phyloP scores from a whole-genome alignment of 1,284 basidiomycete genomes.

The Rhodotorula sp. region DNA sequence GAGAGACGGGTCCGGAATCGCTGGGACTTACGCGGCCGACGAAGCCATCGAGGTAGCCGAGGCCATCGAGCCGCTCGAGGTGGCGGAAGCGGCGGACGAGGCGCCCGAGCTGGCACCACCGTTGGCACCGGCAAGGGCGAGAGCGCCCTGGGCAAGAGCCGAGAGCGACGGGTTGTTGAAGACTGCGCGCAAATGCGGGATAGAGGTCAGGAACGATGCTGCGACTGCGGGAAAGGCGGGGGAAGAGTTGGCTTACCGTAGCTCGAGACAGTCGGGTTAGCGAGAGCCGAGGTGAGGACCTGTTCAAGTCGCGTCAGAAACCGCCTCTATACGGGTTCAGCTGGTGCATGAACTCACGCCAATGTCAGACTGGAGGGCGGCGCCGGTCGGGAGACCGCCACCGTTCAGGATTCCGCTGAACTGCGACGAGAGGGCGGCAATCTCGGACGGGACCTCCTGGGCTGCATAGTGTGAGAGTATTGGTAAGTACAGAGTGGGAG shows the following conservation, averaged over 20 bases:
- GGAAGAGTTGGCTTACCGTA: not conserved
- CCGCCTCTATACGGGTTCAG: not conserved
- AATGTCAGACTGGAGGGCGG: constrained; percentile 3
- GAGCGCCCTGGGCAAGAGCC: not conserved
- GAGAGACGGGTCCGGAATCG: too few species aligned
- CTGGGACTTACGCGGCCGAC: not conserved
- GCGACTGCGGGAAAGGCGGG: not conserved
- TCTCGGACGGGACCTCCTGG: constrained; percentile 1
- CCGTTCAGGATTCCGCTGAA: not conserved
- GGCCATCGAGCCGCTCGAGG: not conserved
- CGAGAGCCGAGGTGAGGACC: constrained; percentile 8
- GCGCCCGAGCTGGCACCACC: not conserved
- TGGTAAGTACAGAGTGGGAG: not conserved
- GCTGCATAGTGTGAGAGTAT: not conserved
- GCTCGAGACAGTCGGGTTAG: constrained; percentile 6
- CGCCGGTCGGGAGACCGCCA: constrained; percentile 1
- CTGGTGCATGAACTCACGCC: not conserved
- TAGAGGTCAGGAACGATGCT: too few species aligned
- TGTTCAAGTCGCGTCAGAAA: not conserved
- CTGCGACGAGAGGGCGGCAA: not conserved
- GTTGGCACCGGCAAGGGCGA: not conserved
- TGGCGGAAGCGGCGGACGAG: not conserved
- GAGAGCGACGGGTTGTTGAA: constrained; percentile 11
- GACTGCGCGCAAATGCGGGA: not conserved
- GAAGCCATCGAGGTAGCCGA: not conserved